phyloP scores from a whole-genome alignment of 805 yeast genomes.

The Candida mattraensis region DNA sequence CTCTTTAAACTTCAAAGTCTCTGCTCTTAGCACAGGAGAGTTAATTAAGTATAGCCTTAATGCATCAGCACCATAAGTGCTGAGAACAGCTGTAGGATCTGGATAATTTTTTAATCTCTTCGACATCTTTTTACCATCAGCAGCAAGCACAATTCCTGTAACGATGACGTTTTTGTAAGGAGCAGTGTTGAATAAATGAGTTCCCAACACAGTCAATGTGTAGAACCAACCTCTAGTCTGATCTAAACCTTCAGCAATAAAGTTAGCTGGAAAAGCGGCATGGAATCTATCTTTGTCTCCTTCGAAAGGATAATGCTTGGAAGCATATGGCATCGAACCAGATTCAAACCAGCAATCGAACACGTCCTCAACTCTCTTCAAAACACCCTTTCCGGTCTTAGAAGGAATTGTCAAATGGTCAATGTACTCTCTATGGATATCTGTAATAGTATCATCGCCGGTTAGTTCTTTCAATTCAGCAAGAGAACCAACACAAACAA shows the following conservation, averaged over 20 bases:
- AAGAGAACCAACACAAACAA: slow-evolving; percentile 90
- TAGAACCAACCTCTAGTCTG: slow-evolving; percentile 99
- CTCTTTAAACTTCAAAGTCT: slow-evolving; percentile 93
- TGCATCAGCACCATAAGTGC: slow-evolving; percentile 97
- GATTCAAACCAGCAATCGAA: slow-evolving; percentile 99
- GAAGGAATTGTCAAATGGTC: slow-evolving; percentile 95
- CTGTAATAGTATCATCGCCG: slow-evolving; percentile 79
- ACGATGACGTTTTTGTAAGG: slow-evolving; percentile 96
- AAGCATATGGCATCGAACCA: slow-evolving; percentile 98
- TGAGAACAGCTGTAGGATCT: slow-evolving; percentile 80
- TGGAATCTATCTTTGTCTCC: slow-evolving; percentile 73
- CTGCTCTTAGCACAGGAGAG: slow-evolving; percentile 97
- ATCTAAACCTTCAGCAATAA: slow-evolving; percentile 97
- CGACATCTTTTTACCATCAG: slow-evolving; percentile 99
- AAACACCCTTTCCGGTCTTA: slow-evolving; percentile 77
- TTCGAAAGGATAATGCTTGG: slow-evolving; percentile 93
- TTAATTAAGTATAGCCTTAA: slow-evolving; percentile 92
- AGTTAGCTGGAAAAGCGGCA: slow-evolving; percentile 90
- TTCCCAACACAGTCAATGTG: slow-evolving; percentile 92
- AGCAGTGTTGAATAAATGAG: slow-evolving; percentile 87
- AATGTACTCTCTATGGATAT: slow-evolving; percentile 90
- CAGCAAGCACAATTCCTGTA: slow-evolving; percentile 93
- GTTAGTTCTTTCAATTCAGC: slow-evolving; percentile 82
- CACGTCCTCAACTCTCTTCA: slow-evolving; percentile 93
- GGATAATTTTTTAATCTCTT: slow-evolving; percentile 98